phyloP scores from a whole-genome alignment of 2,329 filamentous ascomycete species.

The Sclerotinia glacialis region DNA sequence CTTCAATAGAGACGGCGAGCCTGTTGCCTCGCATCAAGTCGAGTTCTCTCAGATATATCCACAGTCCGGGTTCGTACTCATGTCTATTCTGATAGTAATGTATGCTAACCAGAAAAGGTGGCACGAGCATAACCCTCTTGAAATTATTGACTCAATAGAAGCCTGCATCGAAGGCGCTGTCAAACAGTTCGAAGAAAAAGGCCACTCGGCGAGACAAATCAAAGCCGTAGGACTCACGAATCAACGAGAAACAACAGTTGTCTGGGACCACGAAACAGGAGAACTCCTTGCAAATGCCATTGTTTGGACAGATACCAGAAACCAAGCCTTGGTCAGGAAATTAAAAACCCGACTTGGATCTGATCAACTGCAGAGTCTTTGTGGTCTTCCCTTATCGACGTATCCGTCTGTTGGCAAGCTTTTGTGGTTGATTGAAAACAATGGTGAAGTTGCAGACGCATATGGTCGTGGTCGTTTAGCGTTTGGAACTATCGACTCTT shows the following conservation, averaged over 20 bases:
- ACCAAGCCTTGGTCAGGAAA: conserved; percentile 68
- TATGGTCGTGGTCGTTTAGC: conserved; percentile 74
- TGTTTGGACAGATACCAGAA: conserved; percentile 87
- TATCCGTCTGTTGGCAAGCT: conserved; percentile 87
- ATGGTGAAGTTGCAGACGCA: conserved; percentile 64
- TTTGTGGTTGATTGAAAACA: conserved; percentile 74
- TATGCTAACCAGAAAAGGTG: conserved; percentile 54
- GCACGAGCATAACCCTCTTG: conserved; percentile 84
- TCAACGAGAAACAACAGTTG: conserved; percentile 81
- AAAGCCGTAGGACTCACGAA: conserved; percentile 77
- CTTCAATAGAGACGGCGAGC: conserved; percentile 67
- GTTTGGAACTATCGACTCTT: conserved; percentile 86
- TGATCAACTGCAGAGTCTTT: conserved; percentile 66
- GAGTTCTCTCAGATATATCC: conserved; percentile 75
- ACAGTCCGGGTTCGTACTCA: conserved; percentile 62
- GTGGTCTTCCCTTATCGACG: conserved; percentile 80
- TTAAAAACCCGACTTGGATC: conserved; percentile 66
- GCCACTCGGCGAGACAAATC: conserved; percentile 66
- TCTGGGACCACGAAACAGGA: conserved; percentile 80
- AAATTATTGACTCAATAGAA: conserved; percentile 72
- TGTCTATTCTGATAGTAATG: neutral
- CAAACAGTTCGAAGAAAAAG: conserved; percentile 66
- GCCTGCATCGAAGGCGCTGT: conserved; percentile 76
- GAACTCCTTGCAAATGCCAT: conserved; percentile 81
- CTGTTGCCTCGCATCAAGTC: conserved; percentile 69